Evolutionary conservation across 2,329 filamentous ascomycete species (phyloP).

Genomic region (Penicillium concentricum): DNA sequence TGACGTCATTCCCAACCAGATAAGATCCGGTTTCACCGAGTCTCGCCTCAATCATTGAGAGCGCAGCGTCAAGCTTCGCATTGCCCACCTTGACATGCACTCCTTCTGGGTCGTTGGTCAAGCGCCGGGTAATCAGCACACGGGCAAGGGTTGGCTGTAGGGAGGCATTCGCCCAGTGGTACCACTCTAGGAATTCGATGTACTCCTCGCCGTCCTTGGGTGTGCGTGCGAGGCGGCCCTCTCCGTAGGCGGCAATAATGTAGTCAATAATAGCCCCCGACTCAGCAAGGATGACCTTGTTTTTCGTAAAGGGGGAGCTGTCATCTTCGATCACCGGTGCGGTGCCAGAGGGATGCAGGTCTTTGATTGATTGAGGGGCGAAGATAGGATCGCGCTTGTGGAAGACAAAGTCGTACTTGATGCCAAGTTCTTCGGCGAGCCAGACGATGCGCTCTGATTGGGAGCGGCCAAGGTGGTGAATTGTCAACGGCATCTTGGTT

Average conservation of each 20-base stretch:
- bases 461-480: constrained; percentile 22
- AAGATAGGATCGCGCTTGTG: constrained; percentile 24
- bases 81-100: background rate
- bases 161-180: constrained; percentile 22
- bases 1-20: constrained; percentile 20
- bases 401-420: constrained; percentile 19
- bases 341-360: constrained; percentile 21
- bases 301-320: constrained; percentile 18
- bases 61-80: constrained; percentile 8
- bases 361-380: constrained; percentile 21
- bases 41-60: constrained; percentile 17
- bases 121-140: constrained; percentile 9
- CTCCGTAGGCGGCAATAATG: constrained; percentile 19
- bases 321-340: constrained; percentile 25
- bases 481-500: constrained; percentile 19
- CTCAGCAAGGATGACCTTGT: constrained; percentile 18
- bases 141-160: constrained; percentile 18
- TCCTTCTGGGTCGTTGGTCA: background rate
- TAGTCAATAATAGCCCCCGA: constrained; percentile 24
- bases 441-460: constrained; percentile 28
- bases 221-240: constrained; percentile 16
- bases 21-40: constrained; percentile 21
- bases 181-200: constrained; percentile 22
- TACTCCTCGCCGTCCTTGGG: constrained; percentile 22
- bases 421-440: constrained; percentile 24